Conservation (phyloP, 2,329 filamentous ascomycete genomes). For the Coniochaeta ligniaria region DNA sequence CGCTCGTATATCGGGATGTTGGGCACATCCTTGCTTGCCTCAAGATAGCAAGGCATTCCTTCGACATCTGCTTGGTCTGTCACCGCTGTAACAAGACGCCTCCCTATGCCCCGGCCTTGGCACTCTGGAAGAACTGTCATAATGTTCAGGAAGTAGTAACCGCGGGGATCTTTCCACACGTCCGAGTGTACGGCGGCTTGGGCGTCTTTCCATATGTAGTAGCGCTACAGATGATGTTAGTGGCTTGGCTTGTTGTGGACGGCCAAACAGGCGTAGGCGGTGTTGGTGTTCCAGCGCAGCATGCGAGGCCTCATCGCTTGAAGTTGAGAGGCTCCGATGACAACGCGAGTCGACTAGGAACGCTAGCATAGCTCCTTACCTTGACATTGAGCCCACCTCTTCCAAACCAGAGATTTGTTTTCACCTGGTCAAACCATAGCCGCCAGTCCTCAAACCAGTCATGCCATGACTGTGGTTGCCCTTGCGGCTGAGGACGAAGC, state of each 20-base stretch:
- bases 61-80: slow-evolving; percentile 57
- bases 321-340: background rate
- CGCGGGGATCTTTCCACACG: slow-evolving; percentile 57
- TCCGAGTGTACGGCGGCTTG: slow-evolving; percentile 54
- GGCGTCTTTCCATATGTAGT: slow-evolving; percentile 65
- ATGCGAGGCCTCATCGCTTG: background rate
- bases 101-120: slow-evolving; percentile 61
- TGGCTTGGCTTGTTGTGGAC: background rate
- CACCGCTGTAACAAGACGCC: slow-evolving; percentile 55
- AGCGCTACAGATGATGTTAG: slow-evolving; percentile 35
- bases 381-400: slow-evolving; percentile 60
- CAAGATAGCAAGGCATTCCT: slow-evolving; percentile 60
- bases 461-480: slow-evolving; percentile 47
- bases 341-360: background rate
- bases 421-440: slow-evolving; percentile 58
- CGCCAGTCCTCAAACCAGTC: slow-evolving; percentile 57
- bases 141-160: slow-evolving; percentile 74
- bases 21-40: slow-evolving; percentile 60
- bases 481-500: slow-evolving; percentile 48
- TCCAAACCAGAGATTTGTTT: slow-evolving; percentile 62
- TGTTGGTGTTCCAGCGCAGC: background rate
- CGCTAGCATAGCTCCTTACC: slow-evolving; percentile 19
- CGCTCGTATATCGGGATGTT: slow-evolving; percentile 65
- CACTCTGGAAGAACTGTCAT: slow-evolving; percentile 59
- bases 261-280: background rate